Evolutionary conservation across 1,284 basidiomycete genomes (phyloP).

Genomic region (Trichosporon sp.): DNA sequence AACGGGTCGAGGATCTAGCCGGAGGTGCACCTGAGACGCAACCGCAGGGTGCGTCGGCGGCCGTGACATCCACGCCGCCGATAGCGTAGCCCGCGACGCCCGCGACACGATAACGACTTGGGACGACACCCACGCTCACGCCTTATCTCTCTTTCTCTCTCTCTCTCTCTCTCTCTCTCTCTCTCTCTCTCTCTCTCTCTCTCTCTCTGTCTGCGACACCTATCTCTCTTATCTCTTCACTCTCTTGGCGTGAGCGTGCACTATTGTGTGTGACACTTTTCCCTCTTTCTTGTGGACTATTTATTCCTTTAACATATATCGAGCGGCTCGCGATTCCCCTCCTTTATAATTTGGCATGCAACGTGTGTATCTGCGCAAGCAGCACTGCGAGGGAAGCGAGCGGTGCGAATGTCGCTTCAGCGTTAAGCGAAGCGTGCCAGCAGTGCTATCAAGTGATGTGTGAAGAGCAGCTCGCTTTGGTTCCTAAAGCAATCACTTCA

Average conservation of each 20-base stretch:
- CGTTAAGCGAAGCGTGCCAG: too few species aligned
- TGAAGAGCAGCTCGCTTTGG: too few species aligned
- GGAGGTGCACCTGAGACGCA: not conserved
- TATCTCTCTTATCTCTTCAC: not conserved
- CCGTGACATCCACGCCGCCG: too few species aligned
- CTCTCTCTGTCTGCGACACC: not conserved
- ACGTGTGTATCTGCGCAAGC: not conserved
- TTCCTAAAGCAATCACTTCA: too few species aligned
- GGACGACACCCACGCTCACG: too few species aligned
- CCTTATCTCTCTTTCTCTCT: not conserved
- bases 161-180: too few species aligned
- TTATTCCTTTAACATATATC: not conserved
- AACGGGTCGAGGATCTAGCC: conserved; percentile 20
- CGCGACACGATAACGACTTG: not conserved
- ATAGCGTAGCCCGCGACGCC: too few species aligned
- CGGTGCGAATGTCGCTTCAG: too few species aligned
- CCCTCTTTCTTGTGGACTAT: not conserved
- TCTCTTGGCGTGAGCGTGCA: not conserved
- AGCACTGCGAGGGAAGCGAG: not conserved
- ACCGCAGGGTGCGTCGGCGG: not conserved
- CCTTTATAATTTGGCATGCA: not conserved
- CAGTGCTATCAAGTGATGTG: too few species aligned
- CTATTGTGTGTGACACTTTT: not conserved
- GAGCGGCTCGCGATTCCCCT: not conserved
- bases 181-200: not conserved